Percentiles rank a stretch among this genome's conserved stretches.
These are phyloP conservation scores for Onygenales sp. DNA, from an alignment of 2,329 filamentous ascomycete genomes.

Conservation along the genomic window DNA sequence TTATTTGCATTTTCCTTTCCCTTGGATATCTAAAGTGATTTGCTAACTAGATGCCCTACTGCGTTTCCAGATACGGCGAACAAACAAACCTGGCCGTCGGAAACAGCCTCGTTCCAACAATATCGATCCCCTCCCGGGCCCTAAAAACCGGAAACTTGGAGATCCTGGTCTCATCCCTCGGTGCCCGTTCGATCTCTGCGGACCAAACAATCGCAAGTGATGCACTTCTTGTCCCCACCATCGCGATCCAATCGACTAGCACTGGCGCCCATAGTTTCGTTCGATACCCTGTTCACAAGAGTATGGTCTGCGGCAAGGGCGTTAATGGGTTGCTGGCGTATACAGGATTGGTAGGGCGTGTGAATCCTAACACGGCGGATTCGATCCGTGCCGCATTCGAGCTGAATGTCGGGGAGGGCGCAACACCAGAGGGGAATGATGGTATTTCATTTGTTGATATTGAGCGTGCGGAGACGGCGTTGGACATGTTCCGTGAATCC, in stretches of 20 bases:
- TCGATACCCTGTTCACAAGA: conserved; percentile 75
- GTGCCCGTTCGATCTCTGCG: conserved; percentile 39
- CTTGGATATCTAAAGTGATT: conserved; percentile 29
- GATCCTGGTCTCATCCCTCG: conserved; percentile 47
- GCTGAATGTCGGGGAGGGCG: conserved; percentile 39
- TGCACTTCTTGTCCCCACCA: conserved; percentile 61
- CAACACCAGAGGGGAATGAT: conserved; percentile 16
- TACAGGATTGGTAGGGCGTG: conserved; percentile 21
- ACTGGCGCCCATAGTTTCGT: conserved; percentile 57
- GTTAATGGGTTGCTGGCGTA: conserved; percentile 51
- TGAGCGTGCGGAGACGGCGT: conserved; percentile 49
- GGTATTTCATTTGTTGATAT: conserved; percentile 52
- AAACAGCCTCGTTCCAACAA: conserved; percentile 44
- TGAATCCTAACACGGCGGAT: conserved; percentile 21
- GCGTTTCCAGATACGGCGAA: conserved; percentile 42
- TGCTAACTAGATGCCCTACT: conserved; percentile 14
- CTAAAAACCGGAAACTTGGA: conserved; percentile 51
- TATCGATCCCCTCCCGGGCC: conserved; percentile 47
- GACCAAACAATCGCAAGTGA: conserved; percentile 44
- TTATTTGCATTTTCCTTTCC: conserved; percentile 51
- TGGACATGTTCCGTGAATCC: conserved; percentile 59
- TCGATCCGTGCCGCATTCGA: conserved; percentile 29
- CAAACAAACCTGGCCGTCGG: conserved; percentile 36
- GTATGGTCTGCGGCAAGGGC: conserved; percentile 64
- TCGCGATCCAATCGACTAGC: conserved; percentile 58